Base-by-base conservation (phyloP, 805 yeast species). In the Starmera caribaea region DNA sequence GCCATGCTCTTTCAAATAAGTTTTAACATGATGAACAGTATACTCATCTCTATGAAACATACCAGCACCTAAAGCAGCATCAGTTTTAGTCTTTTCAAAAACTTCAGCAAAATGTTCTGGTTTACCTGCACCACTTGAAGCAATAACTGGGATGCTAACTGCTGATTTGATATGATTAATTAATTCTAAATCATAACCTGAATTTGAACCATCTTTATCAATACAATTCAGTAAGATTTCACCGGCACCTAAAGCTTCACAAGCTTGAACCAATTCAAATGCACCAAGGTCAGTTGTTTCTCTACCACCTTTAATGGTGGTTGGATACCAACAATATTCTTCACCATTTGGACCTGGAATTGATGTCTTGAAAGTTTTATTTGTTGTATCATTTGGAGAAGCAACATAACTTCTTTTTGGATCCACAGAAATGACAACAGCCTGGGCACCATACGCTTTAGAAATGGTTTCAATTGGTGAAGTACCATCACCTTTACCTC, bases 1-100 rank as follows among this genome's bases (percentile, higher is more conserved):
- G 0, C 82, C 85, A 13, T 71, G 58, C 1, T 67, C 61, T 35
- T 68, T 61, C 57, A 90, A 69, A 48, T 72, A 78, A 26, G 71
- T 58, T 61, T 92, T 92, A 34, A 92, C 96, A 37, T 88, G 79
- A 37, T 73, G 71, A 14, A 92, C 97, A 11, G 86, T 79, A 61
- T 82, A 92, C 53, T 90, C 97, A 16, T 85, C 89, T 57, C 98
- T 73, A 66, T 92, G 99, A 69, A 92, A 92, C 81, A 92, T 82
- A 34, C 99, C 99, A 4, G 99, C 99, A 31, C 98, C 99, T 32
- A 92, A 70, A 14, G 98, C 97, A 34, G 99, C 99, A 63, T 92
- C 98, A 1, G 92, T 81, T 6, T 73, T 69, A 13, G 97, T 88
- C 35, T 80, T 68, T 35, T 67, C 69, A 55, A 92, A 92, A 3